Evolutionary conservation across 139 green algal species (phyloP).

Genomic region (Chlorella ohadii): DNA sequence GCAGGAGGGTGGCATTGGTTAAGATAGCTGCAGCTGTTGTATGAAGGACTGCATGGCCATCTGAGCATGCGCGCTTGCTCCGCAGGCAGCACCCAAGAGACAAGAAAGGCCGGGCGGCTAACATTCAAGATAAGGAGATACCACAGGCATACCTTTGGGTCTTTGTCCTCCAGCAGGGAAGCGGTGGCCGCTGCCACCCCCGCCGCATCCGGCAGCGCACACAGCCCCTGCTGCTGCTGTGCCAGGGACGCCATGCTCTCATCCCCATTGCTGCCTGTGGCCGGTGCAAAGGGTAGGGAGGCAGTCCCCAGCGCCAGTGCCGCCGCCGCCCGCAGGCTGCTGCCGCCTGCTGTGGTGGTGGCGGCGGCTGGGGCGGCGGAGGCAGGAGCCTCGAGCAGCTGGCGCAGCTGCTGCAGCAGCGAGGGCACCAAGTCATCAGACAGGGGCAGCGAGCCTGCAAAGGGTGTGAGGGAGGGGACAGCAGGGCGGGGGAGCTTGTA

Average conservation of each 20-base stretch:
- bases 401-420: slow-evolving; percentile 19
- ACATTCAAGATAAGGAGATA: too few species aligned
- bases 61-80: too few species aligned
- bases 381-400: slow-evolving; percentile 20
- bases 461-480: not conserved
- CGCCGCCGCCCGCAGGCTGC: not conserved
- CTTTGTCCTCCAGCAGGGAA: slow-evolving; percentile 46
- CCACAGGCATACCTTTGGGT: slow-evolving; percentile 54
- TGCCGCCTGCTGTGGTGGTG: not conserved
- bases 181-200: not conserved
- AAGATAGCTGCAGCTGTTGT: too few species aligned
- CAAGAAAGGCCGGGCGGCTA: too few species aligned
- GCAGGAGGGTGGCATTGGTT: too few species aligned
- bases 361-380: not conserved
- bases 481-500: too few species aligned
- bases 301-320: slow-evolving; percentile 16
- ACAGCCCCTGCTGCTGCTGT: slow-evolving; percentile 13
- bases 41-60: too few species aligned
- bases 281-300: not conserved
- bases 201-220: slow-evolving; percentile 30
- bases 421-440: not conserved
- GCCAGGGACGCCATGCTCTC: too few species aligned
- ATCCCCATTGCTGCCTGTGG: not conserved
- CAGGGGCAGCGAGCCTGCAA: slow-evolving; percentile 27
- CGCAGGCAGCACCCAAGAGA: too few species aligned